Percentiles rank a stretch among this genome's conserved stretches.
Evolutionary conservation across 805 yeast genomes (phyloP).

Genomic region (Yarrowia porcina): DNA sequence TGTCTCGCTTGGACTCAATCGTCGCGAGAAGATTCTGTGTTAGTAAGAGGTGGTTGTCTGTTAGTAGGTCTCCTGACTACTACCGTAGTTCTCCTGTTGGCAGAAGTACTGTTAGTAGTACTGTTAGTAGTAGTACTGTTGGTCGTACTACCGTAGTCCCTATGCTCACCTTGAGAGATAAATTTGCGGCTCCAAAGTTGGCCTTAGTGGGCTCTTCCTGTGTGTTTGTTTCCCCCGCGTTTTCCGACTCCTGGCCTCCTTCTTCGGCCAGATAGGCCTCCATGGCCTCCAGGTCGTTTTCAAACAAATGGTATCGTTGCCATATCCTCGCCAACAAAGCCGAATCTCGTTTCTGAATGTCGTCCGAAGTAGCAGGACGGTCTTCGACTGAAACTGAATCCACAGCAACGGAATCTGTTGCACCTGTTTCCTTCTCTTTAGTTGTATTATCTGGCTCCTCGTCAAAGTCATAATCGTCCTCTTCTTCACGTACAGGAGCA

Average conservation of each 20-base stretch:
- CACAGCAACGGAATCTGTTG: too few relatives aligned
- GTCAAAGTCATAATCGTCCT: constrained; percentile 43
- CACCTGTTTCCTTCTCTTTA: constrained; percentile 23
- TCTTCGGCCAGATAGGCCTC: constrained; percentile 75
- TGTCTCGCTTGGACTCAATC: constrained; percentile 77
- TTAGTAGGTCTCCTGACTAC: too few relatives aligned
- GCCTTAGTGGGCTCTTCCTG: constrained; percentile 32
- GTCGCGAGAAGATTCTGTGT: constrained; percentile 60
- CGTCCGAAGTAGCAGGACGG: constrained; percentile 27
- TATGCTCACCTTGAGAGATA: constrained; percentile 54
- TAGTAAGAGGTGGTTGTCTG: too few relatives aligned
- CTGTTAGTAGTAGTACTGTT: too few relatives aligned
- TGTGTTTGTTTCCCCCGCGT: not conserved
- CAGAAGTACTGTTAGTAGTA: too few relatives aligned
- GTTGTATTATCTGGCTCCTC: constrained; percentile 39
- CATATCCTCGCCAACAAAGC: constrained; percentile 43
- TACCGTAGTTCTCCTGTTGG: too few relatives aligned
- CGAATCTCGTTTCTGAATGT: constrained; percentile 27
- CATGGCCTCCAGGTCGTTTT: constrained; percentile 66
- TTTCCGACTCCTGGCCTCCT: constrained; percentile 39
- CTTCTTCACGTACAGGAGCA: constrained; percentile 31
- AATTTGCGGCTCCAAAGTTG: constrained; percentile 68
- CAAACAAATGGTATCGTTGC: constrained; percentile 64
- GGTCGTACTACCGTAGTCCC: too few relatives aligned
- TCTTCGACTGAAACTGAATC: constrained; percentile 17